These are phyloP conservation scores for Neurospora africana DNA, from an alignment of 495 filamentous ascomycete species.

Conservation along the genomic window DNA sequence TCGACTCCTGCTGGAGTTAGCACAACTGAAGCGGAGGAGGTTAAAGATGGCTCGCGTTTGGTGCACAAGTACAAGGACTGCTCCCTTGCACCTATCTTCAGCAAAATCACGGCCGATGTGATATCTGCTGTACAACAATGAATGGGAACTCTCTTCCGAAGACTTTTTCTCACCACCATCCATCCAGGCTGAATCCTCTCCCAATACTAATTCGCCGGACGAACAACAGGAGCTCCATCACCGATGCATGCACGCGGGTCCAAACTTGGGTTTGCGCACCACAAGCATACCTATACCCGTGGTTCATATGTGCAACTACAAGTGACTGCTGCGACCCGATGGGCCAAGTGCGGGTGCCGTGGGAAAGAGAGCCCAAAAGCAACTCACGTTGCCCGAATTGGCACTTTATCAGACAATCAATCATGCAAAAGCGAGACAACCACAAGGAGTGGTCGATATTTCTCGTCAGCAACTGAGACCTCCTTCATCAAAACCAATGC, in stretches of 20 bases:
- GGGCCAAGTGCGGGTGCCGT: not conserved
- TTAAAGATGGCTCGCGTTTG: conserved; percentile 45
- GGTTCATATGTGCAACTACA: not conserved
- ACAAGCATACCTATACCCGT: not conserved
- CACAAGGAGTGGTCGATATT: not conserved
- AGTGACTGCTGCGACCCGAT: not conserved
- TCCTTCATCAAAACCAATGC: not conserved
- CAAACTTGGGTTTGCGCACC: not conserved
- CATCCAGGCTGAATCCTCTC: no score
- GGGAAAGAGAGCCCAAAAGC: not conserved
- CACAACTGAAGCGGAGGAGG: conserved; percentile 14
- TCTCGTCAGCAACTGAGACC: not conserved
- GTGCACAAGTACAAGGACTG: conserved; percentile 72
- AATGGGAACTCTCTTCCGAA: not conserved
- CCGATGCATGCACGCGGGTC: not conserved
- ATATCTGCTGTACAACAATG: conserved; percentile 6
- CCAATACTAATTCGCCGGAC: not conserved
- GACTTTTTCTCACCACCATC: no score
- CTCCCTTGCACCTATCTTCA: conserved; percentile 65
- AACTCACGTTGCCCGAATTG: not conserved
- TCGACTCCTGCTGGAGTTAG: conserved; percentile 12
- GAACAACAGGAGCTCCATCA: not conserved
- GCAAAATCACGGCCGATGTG: conserved; percentile 40
- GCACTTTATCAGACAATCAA: not conserved
- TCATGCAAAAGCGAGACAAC: not conserved